phyloP scores from a whole-genome alignment of 164 flowering plant species.

The Liriodendron chinense region DNA sequence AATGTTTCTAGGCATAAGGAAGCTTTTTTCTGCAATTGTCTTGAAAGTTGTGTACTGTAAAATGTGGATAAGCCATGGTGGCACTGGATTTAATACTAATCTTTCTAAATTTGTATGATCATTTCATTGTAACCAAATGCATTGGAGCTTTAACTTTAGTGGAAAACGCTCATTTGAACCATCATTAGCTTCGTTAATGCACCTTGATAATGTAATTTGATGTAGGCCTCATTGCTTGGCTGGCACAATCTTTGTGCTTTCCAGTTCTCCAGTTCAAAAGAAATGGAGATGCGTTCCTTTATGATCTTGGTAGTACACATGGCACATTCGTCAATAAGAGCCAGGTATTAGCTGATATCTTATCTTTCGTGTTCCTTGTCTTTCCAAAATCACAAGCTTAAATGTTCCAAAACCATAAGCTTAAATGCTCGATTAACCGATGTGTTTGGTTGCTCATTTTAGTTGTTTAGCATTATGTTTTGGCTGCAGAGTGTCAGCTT shows the following conservation, averaged over 20 bases:
- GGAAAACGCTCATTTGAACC: background rate
- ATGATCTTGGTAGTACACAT: slow-evolving; percentile 93
- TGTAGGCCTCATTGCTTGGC: background rate
- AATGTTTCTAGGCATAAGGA: too few species aligned
- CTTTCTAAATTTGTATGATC: background rate
- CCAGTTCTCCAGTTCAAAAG: slow-evolving; percentile 83
- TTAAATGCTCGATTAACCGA: background rate
- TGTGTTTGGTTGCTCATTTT: background rate
- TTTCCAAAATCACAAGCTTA: background rate
- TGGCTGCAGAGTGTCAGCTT: background rate
- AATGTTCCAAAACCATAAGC: too few species aligned
- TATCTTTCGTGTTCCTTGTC: background rate
- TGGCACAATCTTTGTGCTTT: slow-evolving; percentile 13
- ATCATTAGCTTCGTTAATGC: background rate
- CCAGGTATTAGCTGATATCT: slow-evolving; percentile 48
- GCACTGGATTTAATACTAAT: too few species aligned
- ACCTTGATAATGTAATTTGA: background rate
- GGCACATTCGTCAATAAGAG: slow-evolving; percentile 86
- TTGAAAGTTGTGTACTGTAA: too few species aligned
- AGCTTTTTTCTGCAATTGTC: too few species aligned
- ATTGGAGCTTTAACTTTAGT: background rate
- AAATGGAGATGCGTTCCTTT: slow-evolving; percentile 70
- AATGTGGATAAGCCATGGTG: too few species aligned
- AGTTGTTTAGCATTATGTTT: background rate
- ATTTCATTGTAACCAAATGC: background rate